Base-by-base conservation (phyloP, 2,329 filamentous ascomycete species). In the Nemania sp. region DNA sequence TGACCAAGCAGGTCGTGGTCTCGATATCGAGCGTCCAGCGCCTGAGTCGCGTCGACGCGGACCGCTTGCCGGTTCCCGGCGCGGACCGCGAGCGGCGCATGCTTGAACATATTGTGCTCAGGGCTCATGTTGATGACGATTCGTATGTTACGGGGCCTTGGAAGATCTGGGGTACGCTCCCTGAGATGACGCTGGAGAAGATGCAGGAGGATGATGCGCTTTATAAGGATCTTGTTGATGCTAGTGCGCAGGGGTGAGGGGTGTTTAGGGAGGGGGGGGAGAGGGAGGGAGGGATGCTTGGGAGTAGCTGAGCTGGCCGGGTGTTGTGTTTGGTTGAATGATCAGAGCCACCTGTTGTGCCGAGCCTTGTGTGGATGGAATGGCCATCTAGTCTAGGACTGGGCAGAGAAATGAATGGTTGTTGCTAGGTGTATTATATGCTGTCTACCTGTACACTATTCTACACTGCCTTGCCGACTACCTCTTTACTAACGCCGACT, bases 21-120 rank as follows among this genome's bases (percentile, higher is more conserved):
- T 74, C 75, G 52, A 80, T 89, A 57, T 67, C 72, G 23, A 84
- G 80, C 54, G 75, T 73, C 26, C 86, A 89, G 72, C 75, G 74
- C 60, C 70, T 82, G 30, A 55, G 49, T 2, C 72, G 71, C 14
- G 76, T 72, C 12, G 60, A 67, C 6, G 55, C 49, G 2, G 73
- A 71, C 14, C 75, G 72, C 14, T 59, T 67, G 54, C 62, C 72
- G n/a, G 66, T 82, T 6, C 70, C 74, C 1, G 79, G 77, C 2
- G 76, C 72, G 55, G 75, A 76, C 39, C 77, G 77, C 64, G 73
- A 79, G 59, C 78, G 80, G 63, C 73, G 81, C 44, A 76, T 86
- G 61, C 68, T 77, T 1, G 88, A 91, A 74, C 83, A 89, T 64
- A 59, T 90, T 4, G 84, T 88, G 33, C 60, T 90, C 40, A 81